Evolutionary conservation across 331 rosid genomes (phyloP), one percentile per base, ranked within the genome.

Genomic region (Malus hybrid): DNA sequence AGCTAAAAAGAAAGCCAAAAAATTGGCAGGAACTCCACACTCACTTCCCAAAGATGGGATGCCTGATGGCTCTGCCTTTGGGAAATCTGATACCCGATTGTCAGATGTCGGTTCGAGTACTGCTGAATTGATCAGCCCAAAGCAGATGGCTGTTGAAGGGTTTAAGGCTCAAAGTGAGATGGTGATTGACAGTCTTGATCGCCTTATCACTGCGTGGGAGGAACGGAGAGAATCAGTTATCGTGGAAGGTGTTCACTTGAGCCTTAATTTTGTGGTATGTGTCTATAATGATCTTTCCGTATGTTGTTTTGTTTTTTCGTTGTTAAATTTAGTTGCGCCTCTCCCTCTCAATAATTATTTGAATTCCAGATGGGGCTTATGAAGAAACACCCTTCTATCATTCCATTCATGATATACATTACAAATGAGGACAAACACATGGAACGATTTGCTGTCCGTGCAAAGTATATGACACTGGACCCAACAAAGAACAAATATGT

Each of bases 111-210:
- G 86, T 75, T 67, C 77, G 29, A 67, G 82, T 67, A 28, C 85
- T 27, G 64, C 86, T 68, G 93, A 90, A 80, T 81, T 89, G 79
- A 83, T 81, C 64, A 85, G 90, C 82, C 82, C 83, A 36, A 95
- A 90, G 86, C 96, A 92, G 86, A 90, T 95, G 99, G 99, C 99
- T 19, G 6, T 95, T 72, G 96, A 92, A 86, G 99, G 99, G 79
- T 95, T 72, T 74, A 95, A 95, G 86, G 99, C 99, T 18, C 99
- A 95, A 82, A 92, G 99, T 82, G 99, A 95, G 87, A 95, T 95
- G 99, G 99, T 95, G 74, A 92, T 95, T 69, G 99, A 95, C 88
- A 95, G 99, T 88, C 99, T 95, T 83, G 99, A 95, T 84, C 88
- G 98, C 81, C 83, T 95, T 82, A 95, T 95, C 79, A 95, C 98